Conservation (phyloP, 1,139 yeast species). For the Saccharomyces hybrid region DNA sequence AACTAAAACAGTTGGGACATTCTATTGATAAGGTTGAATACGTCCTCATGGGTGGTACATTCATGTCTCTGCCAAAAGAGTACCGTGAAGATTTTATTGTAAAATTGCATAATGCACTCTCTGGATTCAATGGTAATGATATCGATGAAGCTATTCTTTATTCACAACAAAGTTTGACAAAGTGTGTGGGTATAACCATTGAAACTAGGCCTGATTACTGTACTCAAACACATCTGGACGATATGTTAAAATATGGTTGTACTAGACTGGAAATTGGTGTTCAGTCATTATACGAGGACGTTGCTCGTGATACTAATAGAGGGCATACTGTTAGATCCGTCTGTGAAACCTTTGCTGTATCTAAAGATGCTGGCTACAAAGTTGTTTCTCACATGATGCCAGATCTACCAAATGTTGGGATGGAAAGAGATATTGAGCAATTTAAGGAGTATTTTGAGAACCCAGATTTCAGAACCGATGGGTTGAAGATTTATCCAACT, state of each 20-base stretch:
- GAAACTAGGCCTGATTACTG: conserved; percentile 99
- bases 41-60: conserved; percentile 98
- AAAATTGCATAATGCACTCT: conserved; percentile 85
- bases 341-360: conserved; percentile 88
- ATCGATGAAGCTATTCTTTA: conserved; percentile 84
- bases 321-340: conserved; percentile 97
- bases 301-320: conserved; percentile 94
- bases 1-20: conserved; percentile 88
- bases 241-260: conserved; percentile 93
- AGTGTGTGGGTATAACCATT: conserved; percentile 96
- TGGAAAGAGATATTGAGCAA: conserved; percentile 96
- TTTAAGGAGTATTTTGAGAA: conserved; percentile 93
- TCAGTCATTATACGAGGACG: conserved; percentile 95
- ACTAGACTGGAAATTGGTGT: conserved; percentile 96
- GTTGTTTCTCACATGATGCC: conserved; percentile 99
- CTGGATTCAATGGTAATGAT: conserved; percentile 84
- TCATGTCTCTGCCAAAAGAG: conserved; percentile 86
- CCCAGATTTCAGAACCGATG: conserved; percentile 96
- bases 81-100: conserved; percentile 86
- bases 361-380: conserved; percentile 96
- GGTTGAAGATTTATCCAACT: conserved; percentile 90
- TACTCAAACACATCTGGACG: conserved; percentile 89
- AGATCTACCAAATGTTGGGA: conserved; percentile 94
- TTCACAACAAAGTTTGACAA: conserved; percentile 91
- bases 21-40: conserved; percentile 95